Evolutionary conservation across 345 rosid species (phyloP).

Genomic region (Eucalyptus globulus): DNA sequence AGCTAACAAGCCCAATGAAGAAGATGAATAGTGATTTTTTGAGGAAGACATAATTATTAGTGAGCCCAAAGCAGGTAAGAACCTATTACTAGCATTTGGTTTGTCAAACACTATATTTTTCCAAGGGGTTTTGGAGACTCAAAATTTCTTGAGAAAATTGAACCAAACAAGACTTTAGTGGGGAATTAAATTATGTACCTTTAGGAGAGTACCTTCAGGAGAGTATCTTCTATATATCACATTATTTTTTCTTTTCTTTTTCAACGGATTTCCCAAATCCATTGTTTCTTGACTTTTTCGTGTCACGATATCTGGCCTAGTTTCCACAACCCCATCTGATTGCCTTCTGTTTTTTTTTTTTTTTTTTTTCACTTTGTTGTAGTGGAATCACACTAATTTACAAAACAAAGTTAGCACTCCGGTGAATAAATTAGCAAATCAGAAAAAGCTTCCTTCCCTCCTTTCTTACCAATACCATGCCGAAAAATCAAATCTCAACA

Average conservation of each 20-base stretch:
- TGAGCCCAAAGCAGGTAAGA: too few relatives aligned
- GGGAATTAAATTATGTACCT: neutral
- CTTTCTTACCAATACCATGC: neutral
- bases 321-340: neutral
- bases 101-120: too few relatives aligned
- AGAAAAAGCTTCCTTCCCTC: neutral
- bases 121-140: too few relatives aligned
- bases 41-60: too few relatives aligned
- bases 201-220: too few relatives aligned
- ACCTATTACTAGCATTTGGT: fast-evolving
- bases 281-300: neutral
- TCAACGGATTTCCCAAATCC: neutral
- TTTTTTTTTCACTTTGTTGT: neutral
- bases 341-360: neutral
- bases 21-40: too few relatives aligned
- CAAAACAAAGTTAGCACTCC: neutral
- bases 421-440: neutral
- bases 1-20: too few relatives aligned
- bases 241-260: too few relatives aligned
- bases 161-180: too few relatives aligned
- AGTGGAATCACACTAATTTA: neutral
- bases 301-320: neutral
- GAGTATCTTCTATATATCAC: neutral
- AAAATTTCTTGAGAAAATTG: too few relatives aligned
- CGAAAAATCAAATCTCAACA: neutral